Base-by-base conservation (phyloP, 345 rosid genomes). In the Syzygium aromaticum region DNA sequence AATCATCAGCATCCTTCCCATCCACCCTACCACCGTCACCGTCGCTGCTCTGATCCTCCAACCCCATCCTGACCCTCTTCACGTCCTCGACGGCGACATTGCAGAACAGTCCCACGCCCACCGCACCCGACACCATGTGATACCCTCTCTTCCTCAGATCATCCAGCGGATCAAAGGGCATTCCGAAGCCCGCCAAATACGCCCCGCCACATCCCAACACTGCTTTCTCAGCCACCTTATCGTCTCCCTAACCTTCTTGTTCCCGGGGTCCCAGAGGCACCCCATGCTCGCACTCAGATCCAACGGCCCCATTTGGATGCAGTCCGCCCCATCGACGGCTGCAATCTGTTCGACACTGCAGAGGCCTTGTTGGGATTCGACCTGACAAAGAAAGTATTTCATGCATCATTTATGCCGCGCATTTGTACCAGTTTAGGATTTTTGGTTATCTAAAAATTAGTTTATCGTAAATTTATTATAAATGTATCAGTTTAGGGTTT, bases 221-320 rank as follows among this genome's bases (percentile, higher is more conserved):
- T 2, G 92, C 92, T 88, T 92, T 95, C 95, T 96, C 99, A 6
- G 95, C 96, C 64, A 17, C 86, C 93, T 89, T 94, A 95, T 54
- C 96, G 89, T 93, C 91, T 94, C 94, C 33, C 93, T 92, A 67
- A 94, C 99, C 91, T 96, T 97, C 97, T 90, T 94, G 85, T 95
- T 95, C 73, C 98, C 99, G 0, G 98, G 99, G 87, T 97, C 99
- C 98, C 98, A 95, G 85, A 96, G 77, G 54, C 95, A 97, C 38
- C 98, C 99, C 94, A 96, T 86, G 89, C 95, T 94, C 6, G 94
- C 98, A 84, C 99, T 96, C 30, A 97, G 92, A 91, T 97, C 98
- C 93, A 97, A 91, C 73, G 97, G 99, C 46, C 99, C 99, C 96
- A 96, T 95, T 86, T 96, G 98, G 77, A 97, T 89, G 91, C 98